A percentile compares a stretch with the other conserved stretches of the same genome.
Evolutionary conservation across 1,284 basidiomycete genomes (phyloP).

Genomic region (Agaricales sp.): DNA sequence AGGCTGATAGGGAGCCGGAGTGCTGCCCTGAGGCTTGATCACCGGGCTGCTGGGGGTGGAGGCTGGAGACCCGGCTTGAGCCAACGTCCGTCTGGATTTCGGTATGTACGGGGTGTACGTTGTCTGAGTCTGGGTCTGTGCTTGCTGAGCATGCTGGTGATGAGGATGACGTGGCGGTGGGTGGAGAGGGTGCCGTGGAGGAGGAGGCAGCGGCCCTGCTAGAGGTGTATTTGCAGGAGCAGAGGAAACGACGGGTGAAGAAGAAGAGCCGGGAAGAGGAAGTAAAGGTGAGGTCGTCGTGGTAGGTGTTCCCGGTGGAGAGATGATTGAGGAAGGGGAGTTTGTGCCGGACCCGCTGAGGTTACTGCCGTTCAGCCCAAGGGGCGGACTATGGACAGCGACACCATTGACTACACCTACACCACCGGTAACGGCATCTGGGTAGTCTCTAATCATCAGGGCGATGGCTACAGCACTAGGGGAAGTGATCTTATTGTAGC

Average conservation of each 20-base stretch:
- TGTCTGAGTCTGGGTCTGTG: constrained; percentile 37
- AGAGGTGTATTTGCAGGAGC: constrained; percentile 10
- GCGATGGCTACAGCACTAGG: constrained; percentile 86
- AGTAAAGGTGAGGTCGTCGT: constrained; percentile 18
- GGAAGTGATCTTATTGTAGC: constrained; percentile 76
- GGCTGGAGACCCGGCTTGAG: constrained; percentile 30
- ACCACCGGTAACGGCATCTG: constrained; percentile 50
- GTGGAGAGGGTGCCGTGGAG: constrained; percentile 22
- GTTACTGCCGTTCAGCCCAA: constrained; percentile 2
- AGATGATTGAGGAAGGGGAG: constrained; percentile 6
- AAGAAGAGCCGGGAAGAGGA: constrained; percentile 13
- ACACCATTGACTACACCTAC: constrained; percentile 5
- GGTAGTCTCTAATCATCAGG: constrained; percentile 91
- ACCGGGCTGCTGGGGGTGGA: constrained; percentile 23
- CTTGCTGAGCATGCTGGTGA: constrained; percentile 19
- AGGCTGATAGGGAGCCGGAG: too few relatives aligned
- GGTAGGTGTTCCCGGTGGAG: constrained; percentile 12
- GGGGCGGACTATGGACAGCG: constrained; percentile 14
- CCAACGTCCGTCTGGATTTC: constrained; percentile 36
- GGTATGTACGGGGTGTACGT: constrained; percentile 79
- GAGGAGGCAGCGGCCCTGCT: constrained; percentile 19
- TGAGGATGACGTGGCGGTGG: constrained; percentile 23
- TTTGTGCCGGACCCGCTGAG: not conserved
- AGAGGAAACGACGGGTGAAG: constrained; percentile 10
- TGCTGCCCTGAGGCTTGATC: constrained; percentile 48